These are phyloP conservation scores for Suhomyces anneliseae DNA, from an alignment of 1,139 yeast species.

Conservation along the genomic window DNA sequence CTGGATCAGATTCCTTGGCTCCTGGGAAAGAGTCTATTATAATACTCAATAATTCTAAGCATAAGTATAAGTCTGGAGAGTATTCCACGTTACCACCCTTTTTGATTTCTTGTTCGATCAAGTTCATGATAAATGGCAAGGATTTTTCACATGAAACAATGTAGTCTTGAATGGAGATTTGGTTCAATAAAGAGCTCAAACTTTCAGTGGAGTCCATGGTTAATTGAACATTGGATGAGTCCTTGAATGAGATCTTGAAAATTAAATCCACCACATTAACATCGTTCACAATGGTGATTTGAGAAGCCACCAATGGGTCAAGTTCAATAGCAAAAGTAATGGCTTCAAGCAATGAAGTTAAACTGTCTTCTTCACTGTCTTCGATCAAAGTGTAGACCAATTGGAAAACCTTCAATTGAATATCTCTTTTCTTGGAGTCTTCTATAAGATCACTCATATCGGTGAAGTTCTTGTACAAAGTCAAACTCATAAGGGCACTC, in stretches of 20 bases:
- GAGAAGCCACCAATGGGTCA: slow-evolving; percentile 35
- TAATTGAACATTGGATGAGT: slow-evolving; percentile 72
- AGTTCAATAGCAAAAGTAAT: slow-evolving; percentile 55
- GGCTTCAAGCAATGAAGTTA: slow-evolving; percentile 73
- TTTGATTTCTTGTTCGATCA: slow-evolving; percentile 27
- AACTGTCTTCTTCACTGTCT: slow-evolving; percentile 79
- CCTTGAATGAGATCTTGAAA: slow-evolving; percentile 65
- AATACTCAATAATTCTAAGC: slow-evolving; percentile 64
- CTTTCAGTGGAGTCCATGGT: slow-evolving; percentile 63
- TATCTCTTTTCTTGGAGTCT: slow-evolving; percentile 15
- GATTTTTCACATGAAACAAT: slow-evolving; percentile 50
- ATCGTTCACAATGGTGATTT: slow-evolving; percentile 19
- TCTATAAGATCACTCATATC: slow-evolving; percentile 28
- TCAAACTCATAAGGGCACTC: slow-evolving; percentile 53
- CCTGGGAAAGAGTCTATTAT: slow-evolving; percentile 51
- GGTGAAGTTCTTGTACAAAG: slow-evolving; percentile 53
- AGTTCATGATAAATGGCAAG: slow-evolving; percentile 49
- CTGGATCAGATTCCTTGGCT: slow-evolving; percentile 11
- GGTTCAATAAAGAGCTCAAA: slow-evolving; percentile 56
- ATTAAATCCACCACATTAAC: slow-evolving; percentile 50
- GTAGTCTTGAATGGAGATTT: slow-evolving; percentile 47
- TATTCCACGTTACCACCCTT: slow-evolving; percentile 34
- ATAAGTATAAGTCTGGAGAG: slow-evolving; percentile 60
- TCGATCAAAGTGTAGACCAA: slow-evolving; percentile 44
- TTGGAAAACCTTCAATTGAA: slow-evolving; percentile 32